A percentile compares a stretch with the other conserved stretches of the same genome.
These are phyloP conservation scores for Lathyrus tuberosus DNA, from an alignment of 306 rosid genomes.

Conservation along the genomic window DNA sequence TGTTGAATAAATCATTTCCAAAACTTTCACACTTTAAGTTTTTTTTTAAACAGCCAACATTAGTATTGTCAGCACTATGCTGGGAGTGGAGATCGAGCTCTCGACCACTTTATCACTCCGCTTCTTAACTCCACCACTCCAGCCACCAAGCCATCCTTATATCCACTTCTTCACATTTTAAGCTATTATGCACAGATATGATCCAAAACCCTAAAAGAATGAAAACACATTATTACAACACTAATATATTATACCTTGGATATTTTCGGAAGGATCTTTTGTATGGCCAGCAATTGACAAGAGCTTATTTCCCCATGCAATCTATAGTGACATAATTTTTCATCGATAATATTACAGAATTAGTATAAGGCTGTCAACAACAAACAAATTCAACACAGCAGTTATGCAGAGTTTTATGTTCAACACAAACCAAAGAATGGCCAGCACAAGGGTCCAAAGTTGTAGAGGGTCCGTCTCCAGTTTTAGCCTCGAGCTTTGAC, in stretches of 20 bases:
- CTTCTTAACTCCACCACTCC: no score
- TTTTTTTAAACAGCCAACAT: no score
- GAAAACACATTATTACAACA: conserved; percentile 12
- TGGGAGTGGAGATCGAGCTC: no score
- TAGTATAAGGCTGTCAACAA: conserved; percentile 20
- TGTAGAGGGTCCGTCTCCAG: conserved; percentile 54
- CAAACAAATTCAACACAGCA: conserved; percentile 26
- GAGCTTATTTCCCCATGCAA: conserved; percentile 84
- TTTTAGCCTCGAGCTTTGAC: conserved; percentile 76
- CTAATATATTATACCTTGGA: conserved; percentile 62
- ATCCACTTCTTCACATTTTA: conserved; percentile 1
- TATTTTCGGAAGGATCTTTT: conserved; percentile 77
- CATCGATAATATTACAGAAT: conserved; percentile 31
- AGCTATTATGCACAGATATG: conserved; percentile 26
- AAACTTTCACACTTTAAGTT: conserved; percentile 8
- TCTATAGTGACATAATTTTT: conserved; percentile 50
- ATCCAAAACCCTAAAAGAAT: conserved; percentile 32
- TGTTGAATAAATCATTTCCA: conserved; percentile 24
- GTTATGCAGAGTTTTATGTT: conserved; percentile 20
- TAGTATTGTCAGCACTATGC: no score
- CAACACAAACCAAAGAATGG: conserved; percentile 85
- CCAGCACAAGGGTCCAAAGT: conserved; percentile 77
- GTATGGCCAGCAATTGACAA: conserved; percentile 85
- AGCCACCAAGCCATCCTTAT: no score
- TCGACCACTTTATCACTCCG: no score